Evolutionary conservation across 192 early-diverging fungal genomes (phyloP), one percentile per base, ranked within the genome.

Genomic region (Physocladia obscura): DNA sequence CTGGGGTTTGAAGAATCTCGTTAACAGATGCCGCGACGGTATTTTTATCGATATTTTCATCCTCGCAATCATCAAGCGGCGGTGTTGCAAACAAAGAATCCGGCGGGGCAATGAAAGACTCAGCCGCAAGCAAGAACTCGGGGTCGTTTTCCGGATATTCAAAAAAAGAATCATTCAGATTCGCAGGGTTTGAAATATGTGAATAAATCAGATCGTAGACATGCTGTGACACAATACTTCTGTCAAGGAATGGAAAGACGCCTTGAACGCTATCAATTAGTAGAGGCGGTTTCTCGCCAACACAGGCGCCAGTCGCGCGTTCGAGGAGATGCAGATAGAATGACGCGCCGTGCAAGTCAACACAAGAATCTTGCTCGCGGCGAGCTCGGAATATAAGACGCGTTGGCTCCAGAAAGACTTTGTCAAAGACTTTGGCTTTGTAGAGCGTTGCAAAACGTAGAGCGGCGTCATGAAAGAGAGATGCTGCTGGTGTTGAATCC

Each of bases 51-150:
- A n/a, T n/a, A n/a, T n/a, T n/a, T n/a, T n/a, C n/a, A 6, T n/a
- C 24, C 26, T 54, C 8, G 13, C 15, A 8, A 6, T 54, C 51
- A 13, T 35, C 11, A 11, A 34, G 30, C 11, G 8, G 11, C 40
- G 11, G 40, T 13, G n/a, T 44, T 11, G 57, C 13, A 34, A 58
- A 58, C 8, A 58, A 13, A 34, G n/a, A 24, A 11, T 58, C 57
- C 8, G 57, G 30, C 29, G 57, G 57, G 26, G 57, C 57, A 58
- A 58, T 58, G 34, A 58, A 58, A 15, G 57, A 58, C 22, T 58
- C 57, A 29, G 57, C 57, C 8, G 40, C 40, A 44, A 44, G 40
- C 11, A 13, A 8, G n/a, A 44, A 44, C n/a, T n/a, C n/a, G n/a
- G n/a, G n/a, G n/a, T n/a, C n/a, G 8, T 8, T 13, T n/a, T 44